phyloP scores from a whole-genome alignment of 192 early-diverging fungal species.

The Podila epicladia region DNA sequence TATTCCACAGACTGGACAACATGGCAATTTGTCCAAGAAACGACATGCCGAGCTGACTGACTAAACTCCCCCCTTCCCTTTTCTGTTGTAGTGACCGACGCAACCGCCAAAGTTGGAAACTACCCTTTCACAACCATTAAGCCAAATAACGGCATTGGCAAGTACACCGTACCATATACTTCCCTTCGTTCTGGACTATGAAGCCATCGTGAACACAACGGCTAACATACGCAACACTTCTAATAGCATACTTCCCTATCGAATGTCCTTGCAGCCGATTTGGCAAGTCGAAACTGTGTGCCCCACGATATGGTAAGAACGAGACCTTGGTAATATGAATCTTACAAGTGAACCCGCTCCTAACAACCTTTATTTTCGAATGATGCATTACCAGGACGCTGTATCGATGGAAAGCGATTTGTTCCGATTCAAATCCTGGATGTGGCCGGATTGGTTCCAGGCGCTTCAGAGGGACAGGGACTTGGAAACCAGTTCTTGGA shows the following conservation, averaged over 20 bases:
- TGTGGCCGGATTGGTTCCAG: slow-evolving; percentile 87
- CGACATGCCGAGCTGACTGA: background rate
- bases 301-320: slow-evolving; percentile 73
- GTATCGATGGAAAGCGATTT: slow-evolving; percentile 68
- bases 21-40: no score
- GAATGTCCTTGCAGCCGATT: slow-evolving; percentile 76
- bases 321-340: background rate
- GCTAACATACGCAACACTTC: background rate
- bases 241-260: slow-evolving; percentile 69
- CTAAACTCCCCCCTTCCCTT: background rate
- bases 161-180: background rate
- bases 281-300: slow-evolving; percentile 62
- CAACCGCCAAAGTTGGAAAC: slow-evolving; percentile 83
- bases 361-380: no score
- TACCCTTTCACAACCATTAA: slow-evolving; percentile 91
- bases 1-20: slow-evolving; percentile 1
- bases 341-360: background rate
- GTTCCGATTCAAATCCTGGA: slow-evolving; percentile 82
- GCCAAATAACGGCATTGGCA: slow-evolving; percentile 78
- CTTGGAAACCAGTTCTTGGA: slow-evolving; percentile 87
- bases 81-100: slow-evolving; percentile 69
- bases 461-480: slow-evolving; percentile 77
- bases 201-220: background rate
- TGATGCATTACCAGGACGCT: slow-evolving; percentile 56
- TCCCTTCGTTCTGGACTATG: no score